Percentiles rank a stretch among this genome's conserved stretches.
Conservation (phyloP, 2,329 filamentous ascomycete species). For the Aspergillus nomiae region DNA sequence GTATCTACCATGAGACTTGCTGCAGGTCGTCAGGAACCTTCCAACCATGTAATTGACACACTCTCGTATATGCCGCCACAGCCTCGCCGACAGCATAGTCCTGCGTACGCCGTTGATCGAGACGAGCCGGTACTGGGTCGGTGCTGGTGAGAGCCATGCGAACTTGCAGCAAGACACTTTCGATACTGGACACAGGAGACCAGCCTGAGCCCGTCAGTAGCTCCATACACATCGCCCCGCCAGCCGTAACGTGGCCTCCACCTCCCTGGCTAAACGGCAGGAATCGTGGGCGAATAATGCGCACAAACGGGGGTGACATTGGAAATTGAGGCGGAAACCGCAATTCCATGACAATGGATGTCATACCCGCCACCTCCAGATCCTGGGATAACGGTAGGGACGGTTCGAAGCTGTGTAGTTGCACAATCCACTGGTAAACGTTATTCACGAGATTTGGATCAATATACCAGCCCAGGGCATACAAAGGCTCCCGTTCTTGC, state of each 20-base stretch:
- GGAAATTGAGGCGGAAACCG: conserved; percentile 79
- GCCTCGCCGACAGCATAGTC: conserved; percentile 73
- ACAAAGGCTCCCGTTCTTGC: conserved; percentile 62
- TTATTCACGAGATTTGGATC: conserved; percentile 68
- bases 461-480: conserved; percentile 82
- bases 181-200: conserved; percentile 71
- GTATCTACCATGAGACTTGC: conserved; percentile 38
- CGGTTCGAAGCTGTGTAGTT: conserved; percentile 78
- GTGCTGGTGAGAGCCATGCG: conserved; percentile 70
- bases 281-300: conserved; percentile 79
- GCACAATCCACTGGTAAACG: conserved; percentile 88
- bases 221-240: conserved; percentile 84
- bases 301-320: conserved; percentile 78
- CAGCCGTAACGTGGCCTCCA: conserved; percentile 81
- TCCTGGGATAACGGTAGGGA: conserved; percentile 71
- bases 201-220: conserved; percentile 82
- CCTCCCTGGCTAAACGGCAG: conserved; percentile 70
- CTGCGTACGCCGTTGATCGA: conserved; percentile 44
- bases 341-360: conserved; percentile 76
- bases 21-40: conserved; percentile 64
- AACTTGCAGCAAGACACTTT: conserved; percentile 79
- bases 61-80: conserved; percentile 70
- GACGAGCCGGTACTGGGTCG: conserved; percentile 72
- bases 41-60: conserved; percentile 73
- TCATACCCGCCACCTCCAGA: conserved; percentile 64